These are phyloP conservation scores for Cladosporium sp. DNA, from an alignment of 2,329 filamentous ascomycete species.

Conservation along the genomic window DNA sequence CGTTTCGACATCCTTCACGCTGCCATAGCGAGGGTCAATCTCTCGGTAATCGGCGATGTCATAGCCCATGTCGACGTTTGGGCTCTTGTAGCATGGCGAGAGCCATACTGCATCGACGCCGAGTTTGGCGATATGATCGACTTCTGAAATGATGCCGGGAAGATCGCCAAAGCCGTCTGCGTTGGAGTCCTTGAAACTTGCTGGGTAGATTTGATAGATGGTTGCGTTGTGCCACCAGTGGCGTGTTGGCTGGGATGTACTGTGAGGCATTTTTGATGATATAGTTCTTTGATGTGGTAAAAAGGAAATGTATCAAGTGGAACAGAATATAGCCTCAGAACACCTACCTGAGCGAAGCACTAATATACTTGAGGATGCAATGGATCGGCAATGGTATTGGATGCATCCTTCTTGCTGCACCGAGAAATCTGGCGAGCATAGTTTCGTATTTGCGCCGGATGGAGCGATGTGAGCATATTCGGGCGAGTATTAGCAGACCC, in stretches of 20 bases:
- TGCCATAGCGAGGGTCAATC: constrained; percentile 63
- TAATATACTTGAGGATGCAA: not conserved
- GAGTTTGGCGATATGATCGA: constrained; percentile 58
- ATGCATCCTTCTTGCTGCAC: not conserved
- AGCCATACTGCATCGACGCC: constrained; percentile 66
- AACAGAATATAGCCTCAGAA: not conserved
- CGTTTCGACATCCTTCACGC: constrained; percentile 60
- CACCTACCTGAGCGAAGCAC: not conserved
- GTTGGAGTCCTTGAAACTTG: constrained; percentile 49
- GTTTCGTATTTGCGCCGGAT: not conserved
- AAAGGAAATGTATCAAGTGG: not conserved
- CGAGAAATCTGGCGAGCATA: not conserved
- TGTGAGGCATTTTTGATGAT: constrained; percentile 31
- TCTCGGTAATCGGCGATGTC: constrained; percentile 65
- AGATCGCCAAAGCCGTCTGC: constrained; percentile 60
- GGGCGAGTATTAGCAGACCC: too few species aligned
- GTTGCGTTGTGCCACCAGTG: constrained; percentile 44
- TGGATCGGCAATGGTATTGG: not conserved
- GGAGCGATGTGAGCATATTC: too few species aligned
- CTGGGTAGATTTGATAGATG: constrained; percentile 45
- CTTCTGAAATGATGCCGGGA: constrained; percentile 58
- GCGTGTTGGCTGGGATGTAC: constrained; percentile 30
- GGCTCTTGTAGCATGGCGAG: constrained; percentile 58
- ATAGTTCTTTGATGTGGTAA: too few species aligned
- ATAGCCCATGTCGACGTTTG: constrained; percentile 67